phyloP scores from a whole-genome alignment of 1,284 basidiomycete species.

The Abortiporus biennis region DNA sequence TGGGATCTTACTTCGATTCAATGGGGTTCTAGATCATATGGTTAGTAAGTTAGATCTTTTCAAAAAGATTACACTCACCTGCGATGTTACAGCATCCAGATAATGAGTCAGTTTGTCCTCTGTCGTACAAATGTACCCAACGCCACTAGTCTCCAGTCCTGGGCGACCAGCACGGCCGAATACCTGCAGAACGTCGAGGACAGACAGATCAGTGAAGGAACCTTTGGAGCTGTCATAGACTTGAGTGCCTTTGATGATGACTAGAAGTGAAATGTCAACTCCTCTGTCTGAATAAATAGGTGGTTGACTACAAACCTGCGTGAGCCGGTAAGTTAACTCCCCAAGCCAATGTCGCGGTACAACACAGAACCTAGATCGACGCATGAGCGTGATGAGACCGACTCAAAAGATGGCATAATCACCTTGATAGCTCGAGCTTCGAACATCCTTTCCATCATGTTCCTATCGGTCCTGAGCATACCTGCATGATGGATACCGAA shows the following conservation, averaged over 20 bases:
- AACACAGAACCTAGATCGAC: conserved; percentile 80
- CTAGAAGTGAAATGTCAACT: too few species aligned
- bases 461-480: conserved; percentile 93
- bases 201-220: conserved; percentile 88
- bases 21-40: conserved; percentile 70
- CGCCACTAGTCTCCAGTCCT: conserved; percentile 92
- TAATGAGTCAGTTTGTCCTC: conserved; percentile 94
- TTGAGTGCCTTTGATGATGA: conserved; percentile 98
- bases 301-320: conserved; percentile 74
- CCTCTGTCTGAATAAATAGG: too few species aligned
- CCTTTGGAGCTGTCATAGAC: conserved; percentile 90
- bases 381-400: conserved; percentile 7
- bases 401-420: not conserved
- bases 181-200: conserved; percentile 95
- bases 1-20: conserved; percentile 79
- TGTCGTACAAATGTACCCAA: conserved; percentile 95
- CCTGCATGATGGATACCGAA: conserved; percentile 99
- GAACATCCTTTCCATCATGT: conserved; percentile 95
- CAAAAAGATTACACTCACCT: conserved; percentile 48
- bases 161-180: conserved; percentile 98
- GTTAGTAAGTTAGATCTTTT: conserved; percentile 4
- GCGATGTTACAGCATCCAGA: conserved; percentile 82
- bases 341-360: conserved; percentile 98
- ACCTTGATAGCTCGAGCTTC: conserved; percentile 90
- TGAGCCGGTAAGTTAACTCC: conserved; percentile 99